phyloP scores from a whole-genome alignment of 2,329 filamentous ascomycete species.

The Exophiala lecanii-corni region DNA sequence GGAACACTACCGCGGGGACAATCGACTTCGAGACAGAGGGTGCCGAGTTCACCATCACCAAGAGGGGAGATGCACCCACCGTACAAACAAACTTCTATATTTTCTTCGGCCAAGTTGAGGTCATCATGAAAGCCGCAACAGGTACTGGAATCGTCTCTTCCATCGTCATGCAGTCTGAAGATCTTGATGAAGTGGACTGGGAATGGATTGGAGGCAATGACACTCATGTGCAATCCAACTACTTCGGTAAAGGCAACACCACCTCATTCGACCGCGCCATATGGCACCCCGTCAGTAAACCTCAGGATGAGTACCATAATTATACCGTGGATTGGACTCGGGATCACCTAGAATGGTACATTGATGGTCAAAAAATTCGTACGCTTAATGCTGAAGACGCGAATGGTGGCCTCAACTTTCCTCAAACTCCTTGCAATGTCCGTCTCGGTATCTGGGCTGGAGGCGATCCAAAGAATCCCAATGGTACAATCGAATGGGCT shows the following conservation, averaged over 20 bases:
- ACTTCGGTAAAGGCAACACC: conserved; percentile 69
- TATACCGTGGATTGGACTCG: conserved; percentile 92
- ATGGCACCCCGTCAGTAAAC: conserved; percentile 54
- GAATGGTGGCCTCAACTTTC: conserved; percentile 66
- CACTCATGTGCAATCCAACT: conserved; percentile 65
- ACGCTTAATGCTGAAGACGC: conserved; percentile 67
- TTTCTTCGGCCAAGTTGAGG: conserved; percentile 76
- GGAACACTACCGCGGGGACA: conserved; percentile 64
- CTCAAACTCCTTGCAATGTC: conserved; percentile 92
- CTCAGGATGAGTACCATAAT: conserved; percentile 71
- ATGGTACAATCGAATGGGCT: conserved; percentile 87
- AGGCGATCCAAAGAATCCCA: conserved; percentile 71
- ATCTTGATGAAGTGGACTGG: conserved; percentile 85
- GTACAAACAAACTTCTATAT: conserved; percentile 77
- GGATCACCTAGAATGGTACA: conserved; percentile 78
- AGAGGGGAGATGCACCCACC: conserved; percentile 71
- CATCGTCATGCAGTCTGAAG: conserved; percentile 77
- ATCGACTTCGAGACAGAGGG: conserved; percentile 61
- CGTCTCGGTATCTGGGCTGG: conserved; percentile 91
- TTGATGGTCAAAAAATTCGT: conserved; percentile 72
- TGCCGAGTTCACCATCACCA: conserved; percentile 66
- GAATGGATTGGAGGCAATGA: conserved; percentile 69
- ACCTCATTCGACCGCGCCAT: conserved; percentile 66
- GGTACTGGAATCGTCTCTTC: conserved; percentile 74
- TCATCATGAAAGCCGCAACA: conserved; percentile 69